Evolutionary conservation across 129 eudicot species (phyloP).

Genomic region (Arctium minus): DNA sequence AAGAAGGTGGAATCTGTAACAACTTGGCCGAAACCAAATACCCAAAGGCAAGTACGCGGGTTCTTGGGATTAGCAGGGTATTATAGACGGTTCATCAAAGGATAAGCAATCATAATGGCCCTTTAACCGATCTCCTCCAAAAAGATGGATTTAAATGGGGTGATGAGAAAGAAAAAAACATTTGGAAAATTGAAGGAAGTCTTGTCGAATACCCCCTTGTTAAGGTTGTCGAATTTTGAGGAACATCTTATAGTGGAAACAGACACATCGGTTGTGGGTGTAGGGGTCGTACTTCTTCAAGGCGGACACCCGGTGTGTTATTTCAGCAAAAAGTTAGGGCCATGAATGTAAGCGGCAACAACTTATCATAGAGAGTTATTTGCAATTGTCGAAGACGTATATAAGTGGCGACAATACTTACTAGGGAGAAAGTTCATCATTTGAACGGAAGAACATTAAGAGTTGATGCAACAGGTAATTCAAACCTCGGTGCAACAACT

Average conservation of each 20-base stretch:
- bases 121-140: not conserved
- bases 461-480: no score
- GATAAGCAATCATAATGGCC: not conserved
- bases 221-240: not conserved
- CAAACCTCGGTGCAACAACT: not conserved
- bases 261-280: not conserved
- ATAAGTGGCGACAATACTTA: not conserved
- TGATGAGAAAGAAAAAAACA: not conserved
- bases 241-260: not conserved
- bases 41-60: not conserved
- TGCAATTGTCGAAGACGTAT: not conserved
- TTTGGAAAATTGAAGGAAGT: not conserved
- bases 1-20: not conserved
- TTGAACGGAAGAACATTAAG: no score
- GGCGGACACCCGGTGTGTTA: not conserved
- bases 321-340: not conserved
- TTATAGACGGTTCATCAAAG: not conserved
- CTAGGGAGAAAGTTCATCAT: no score
- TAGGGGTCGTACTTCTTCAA: not conserved
- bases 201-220: not conserved
- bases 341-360: not conserved
- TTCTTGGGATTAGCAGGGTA: not conserved
- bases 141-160: not conserved
- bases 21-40: not conserved
- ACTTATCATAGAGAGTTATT: not conserved